Conservation (phyloP, 164 flowering plant species). For the Liriodendron chinense region DNA sequence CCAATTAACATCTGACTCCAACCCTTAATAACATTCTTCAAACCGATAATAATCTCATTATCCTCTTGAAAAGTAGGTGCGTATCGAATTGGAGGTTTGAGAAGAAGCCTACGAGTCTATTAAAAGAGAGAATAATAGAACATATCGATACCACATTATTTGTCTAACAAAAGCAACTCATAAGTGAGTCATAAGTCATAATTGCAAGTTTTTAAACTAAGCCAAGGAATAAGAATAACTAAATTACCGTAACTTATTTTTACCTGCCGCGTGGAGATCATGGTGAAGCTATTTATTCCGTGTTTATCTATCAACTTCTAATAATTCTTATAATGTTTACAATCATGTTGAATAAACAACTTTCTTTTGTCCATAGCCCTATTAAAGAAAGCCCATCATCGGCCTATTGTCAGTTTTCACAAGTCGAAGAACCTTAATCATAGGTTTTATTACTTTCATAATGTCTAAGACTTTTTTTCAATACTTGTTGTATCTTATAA, state of each 20-base stretch:
- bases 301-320: too few relatives aligned
- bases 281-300: background rate
- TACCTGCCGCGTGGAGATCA: background rate
- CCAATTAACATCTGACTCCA: background rate
- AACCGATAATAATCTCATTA: background rate
- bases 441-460: background rate
- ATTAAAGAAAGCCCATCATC: background rate
- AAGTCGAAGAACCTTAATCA: background rate
- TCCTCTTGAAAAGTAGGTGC: background rate
- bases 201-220: too few relatives aligned
- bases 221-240: too few relatives aligned
- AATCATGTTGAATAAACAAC: too few relatives aligned
- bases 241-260: too few relatives aligned
- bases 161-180: too few relatives aligned
- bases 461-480: background rate
- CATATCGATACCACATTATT: too few relatives aligned
- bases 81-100: background rate
- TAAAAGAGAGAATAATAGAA: background rate
- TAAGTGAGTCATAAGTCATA: too few relatives aligned
- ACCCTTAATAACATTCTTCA: background rate
- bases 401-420: background rate
- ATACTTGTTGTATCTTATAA: background rate
- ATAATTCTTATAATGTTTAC: too few relatives aligned
- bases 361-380: too few relatives aligned
- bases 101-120: background rate